Percentiles rank a stretch among this genome's conserved stretches.
phyloP scores from a whole-genome alignment of 257 asterid species.

The Nicotiana tabacum region DNA sequence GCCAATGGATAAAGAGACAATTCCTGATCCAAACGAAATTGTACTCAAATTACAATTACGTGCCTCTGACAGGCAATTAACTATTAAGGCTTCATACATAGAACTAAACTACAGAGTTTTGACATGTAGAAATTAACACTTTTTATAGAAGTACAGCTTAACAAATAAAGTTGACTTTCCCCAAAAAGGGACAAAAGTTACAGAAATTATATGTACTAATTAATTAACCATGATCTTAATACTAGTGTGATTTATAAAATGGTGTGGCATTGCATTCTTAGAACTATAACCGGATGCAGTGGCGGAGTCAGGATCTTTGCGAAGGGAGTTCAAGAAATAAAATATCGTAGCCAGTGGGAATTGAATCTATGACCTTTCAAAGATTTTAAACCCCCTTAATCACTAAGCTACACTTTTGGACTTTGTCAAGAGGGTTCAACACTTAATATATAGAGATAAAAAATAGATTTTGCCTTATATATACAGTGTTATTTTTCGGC shows the following conservation, averaged over 20 bases:
- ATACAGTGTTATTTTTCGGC: no score
- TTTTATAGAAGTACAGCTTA: not conserved
- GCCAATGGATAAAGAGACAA: not conserved
- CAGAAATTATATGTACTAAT: not conserved
- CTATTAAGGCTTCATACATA: not conserved
- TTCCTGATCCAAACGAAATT: not conserved
- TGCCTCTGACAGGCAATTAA: conserved; percentile 2
- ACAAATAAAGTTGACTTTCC: not conserved
- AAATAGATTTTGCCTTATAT: no score
- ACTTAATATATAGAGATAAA: no score
- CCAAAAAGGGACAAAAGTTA: not conserved
- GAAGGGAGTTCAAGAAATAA: no score
- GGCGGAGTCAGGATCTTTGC: no score
- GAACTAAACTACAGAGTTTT: not conserved
- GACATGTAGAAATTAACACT: not conserved
- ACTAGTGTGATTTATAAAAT: no score
- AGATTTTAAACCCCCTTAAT: no score
- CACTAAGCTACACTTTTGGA: no score
- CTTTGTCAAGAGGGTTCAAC: no score
- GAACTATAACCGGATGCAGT: not conserved
- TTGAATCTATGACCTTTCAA: no score
- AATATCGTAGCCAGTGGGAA: no score
- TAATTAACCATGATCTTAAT: no score
- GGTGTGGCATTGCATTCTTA: not conserved
- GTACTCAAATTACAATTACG: not conserved